phyloP scores from a whole-genome alignment of 345 rosid species.

The Iberis pinnata region DNA sequence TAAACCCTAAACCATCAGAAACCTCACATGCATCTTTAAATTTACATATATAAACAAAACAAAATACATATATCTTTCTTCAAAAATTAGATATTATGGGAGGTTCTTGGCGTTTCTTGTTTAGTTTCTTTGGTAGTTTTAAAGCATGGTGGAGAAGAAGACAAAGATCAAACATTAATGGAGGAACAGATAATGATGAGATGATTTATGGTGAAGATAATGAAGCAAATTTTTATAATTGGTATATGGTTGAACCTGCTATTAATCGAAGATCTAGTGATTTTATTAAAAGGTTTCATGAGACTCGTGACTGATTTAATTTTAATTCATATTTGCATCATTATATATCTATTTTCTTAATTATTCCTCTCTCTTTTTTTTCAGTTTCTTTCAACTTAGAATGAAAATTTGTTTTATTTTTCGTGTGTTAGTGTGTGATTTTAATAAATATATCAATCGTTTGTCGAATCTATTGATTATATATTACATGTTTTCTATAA shows the following conservation, averaged over 20 bases:
- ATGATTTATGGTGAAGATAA: slow-evolving; percentile 23
- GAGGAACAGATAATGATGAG: slow-evolving; percentile 24
- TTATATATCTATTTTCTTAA: not conserved
- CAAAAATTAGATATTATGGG: slow-evolving; percentile 15
- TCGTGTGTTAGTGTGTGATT: no score
- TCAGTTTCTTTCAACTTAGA: not conserved
- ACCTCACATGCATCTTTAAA: slow-evolving; percentile 18
- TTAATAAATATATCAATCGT: no score
- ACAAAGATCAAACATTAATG: slow-evolving; percentile 22
- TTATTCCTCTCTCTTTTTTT: not conserved
- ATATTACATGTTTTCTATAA: no score
- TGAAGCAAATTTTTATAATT: slow-evolving; percentile 26
- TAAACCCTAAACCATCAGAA: slow-evolving; percentile 31
- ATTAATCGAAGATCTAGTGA: slow-evolving; percentile 34
- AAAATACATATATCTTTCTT: not conserved
- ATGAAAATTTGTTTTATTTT: no score
- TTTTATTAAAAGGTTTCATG: slow-evolving; percentile 39
- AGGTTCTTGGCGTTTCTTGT: slow-evolving; percentile 33
- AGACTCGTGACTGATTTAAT: slow-evolving; percentile 27
- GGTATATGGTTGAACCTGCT: slow-evolving; percentile 32
- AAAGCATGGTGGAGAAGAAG: slow-evolving; percentile 31
- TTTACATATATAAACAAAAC: no score
- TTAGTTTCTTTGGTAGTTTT: slow-evolving; percentile 35
- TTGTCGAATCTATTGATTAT: no score
- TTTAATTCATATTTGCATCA: not conserved